Conservation (phyloP, 305 asterid genomes). For the Plantago coronopus region DNA sequence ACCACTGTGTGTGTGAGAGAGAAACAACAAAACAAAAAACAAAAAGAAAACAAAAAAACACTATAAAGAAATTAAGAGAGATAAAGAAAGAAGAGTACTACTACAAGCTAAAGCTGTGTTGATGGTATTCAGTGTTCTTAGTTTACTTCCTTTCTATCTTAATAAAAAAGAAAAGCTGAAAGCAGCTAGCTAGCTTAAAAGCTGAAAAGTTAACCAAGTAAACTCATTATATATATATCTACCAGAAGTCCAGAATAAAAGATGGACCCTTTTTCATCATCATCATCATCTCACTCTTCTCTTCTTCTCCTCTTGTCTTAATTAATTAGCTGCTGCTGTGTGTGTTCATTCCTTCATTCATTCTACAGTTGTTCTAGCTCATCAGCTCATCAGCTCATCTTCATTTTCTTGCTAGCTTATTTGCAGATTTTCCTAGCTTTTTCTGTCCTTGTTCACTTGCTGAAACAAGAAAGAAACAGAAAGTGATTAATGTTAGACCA, state of each 20-base stretch:
- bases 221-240: constrained; percentile 37
- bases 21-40: constrained; percentile 26
- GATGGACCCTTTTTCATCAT: constrained; percentile 28
- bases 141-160: neutral
- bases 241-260: constrained; percentile 25
- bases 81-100: too few species aligned
- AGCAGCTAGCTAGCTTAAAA: too few species aligned
- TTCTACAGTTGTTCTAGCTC: too few species aligned
- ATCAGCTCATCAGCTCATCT: neutral
- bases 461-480: too few species aligned
- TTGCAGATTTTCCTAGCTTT: constrained; percentile 16
- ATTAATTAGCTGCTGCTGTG: constrained; percentile 11
- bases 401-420: constrained; percentile 1
- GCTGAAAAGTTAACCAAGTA: constrained; percentile 16
- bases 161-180: constrained; percentile 40
- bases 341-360: too few species aligned
- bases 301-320: constrained; percentile 15
- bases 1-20: constrained; percentile 21
- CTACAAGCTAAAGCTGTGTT: too few species aligned
- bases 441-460: too few species aligned
- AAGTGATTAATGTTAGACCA: constrained; percentile 38
- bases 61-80: too few species aligned
- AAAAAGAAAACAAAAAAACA: neutral
- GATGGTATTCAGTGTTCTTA: neutral
- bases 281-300: neutral